These are phyloP conservation scores for Hymenoscyphus fraxineus DNA, from an alignment of 2,329 filamentous ascomycete genomes.

Conservation along the genomic window DNA sequence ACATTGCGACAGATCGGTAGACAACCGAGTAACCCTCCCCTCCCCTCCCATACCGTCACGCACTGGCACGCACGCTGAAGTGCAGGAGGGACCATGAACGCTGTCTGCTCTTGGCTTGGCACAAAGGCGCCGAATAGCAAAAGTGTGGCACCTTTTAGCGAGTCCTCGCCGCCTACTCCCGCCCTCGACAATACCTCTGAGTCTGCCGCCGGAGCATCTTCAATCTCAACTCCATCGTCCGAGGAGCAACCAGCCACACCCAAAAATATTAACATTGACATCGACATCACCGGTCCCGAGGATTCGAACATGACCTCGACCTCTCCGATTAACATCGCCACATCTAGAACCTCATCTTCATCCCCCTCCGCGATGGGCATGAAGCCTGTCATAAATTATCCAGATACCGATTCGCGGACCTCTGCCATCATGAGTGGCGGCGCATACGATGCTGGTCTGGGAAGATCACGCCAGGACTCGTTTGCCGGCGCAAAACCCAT, in stretches of 20 bases:
- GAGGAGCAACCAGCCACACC: slow-evolving; percentile 16
- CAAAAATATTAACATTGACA: not conserved
- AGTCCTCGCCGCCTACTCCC: slow-evolving; percentile 6
- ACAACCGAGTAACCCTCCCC: too few species aligned
- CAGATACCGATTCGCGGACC: slow-evolving; percentile 30
- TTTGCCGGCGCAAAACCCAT: slow-evolving; percentile 65
- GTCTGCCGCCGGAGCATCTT: slow-evolving; percentile 6
- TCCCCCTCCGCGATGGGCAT: slow-evolving; percentile 38
- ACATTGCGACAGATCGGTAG: not conserved
- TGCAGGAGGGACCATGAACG: not conserved
- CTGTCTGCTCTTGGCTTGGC: not conserved
- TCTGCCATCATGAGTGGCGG: slow-evolving; percentile 57
- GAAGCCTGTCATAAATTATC: slow-evolving; percentile 25
- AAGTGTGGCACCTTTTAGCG: slow-evolving; percentile 6
- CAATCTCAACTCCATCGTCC: slow-evolving; percentile 8
- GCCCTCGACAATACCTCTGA: too few species aligned
- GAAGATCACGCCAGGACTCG: slow-evolving; percentile 55
- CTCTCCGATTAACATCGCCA: slow-evolving; percentile 36
- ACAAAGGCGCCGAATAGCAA: slow-evolving; percentile 5
- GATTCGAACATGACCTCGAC: slow-evolving; percentile 32
- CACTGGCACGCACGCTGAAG: not conserved
- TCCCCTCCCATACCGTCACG: not conserved
- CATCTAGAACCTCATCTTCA: slow-evolving; percentile 34
- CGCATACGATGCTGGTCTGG: slow-evolving; percentile 53
- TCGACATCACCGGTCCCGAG: not conserved